Conservation (phyloP, 2,329 filamentous ascomycete genomes). For the Paraphoma sp. region DNA sequence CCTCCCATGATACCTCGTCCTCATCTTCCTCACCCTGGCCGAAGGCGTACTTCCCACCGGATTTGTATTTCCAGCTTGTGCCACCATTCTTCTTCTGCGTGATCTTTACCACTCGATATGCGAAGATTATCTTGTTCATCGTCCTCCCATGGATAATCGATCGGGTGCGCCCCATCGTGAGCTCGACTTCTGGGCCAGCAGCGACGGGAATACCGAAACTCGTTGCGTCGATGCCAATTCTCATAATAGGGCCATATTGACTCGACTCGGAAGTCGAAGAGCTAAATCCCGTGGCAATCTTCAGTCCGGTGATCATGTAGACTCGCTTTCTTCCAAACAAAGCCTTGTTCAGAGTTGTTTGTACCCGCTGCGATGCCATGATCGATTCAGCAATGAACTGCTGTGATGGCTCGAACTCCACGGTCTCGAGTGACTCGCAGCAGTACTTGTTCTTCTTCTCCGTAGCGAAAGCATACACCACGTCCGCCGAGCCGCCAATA, state of each 20-base stretch:
- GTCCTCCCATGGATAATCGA: background rate
- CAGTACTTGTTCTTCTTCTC: constrained; percentile 5
- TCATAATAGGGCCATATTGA: background rate
- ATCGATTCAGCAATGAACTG: constrained; percentile 3
- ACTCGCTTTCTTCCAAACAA: constrained; percentile 1
- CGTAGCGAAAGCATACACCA: constrained; percentile 1
- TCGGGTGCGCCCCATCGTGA: background rate
- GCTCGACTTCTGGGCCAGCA: background rate
- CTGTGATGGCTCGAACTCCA: constrained; percentile 6
- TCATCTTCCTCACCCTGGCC: too few species aligned
- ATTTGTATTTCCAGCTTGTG: constrained; percentile 1
- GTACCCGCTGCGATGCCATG: constrained; percentile 1
- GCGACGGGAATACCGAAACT: constrained; percentile 1
- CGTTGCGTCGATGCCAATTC: background rate
- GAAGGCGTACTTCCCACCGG: constrained; percentile 1
- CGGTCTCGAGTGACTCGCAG: constrained; percentile 5
- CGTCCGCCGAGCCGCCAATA: background rate
- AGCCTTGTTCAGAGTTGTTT: background rate
- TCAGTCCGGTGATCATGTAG: constrained; percentile 5
- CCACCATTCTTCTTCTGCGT: background rate
- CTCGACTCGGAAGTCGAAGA: background rate
- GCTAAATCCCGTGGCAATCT: constrained; percentile 4
- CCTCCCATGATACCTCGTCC: too few species aligned
- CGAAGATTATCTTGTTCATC: constrained; percentile 5
- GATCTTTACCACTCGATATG: constrained; percentile 5